Evolutionary conservation across 106 monocot genomes (phyloP), one percentile per base, ranked within the genome.

Genomic region (Posidonia australis): DNA sequence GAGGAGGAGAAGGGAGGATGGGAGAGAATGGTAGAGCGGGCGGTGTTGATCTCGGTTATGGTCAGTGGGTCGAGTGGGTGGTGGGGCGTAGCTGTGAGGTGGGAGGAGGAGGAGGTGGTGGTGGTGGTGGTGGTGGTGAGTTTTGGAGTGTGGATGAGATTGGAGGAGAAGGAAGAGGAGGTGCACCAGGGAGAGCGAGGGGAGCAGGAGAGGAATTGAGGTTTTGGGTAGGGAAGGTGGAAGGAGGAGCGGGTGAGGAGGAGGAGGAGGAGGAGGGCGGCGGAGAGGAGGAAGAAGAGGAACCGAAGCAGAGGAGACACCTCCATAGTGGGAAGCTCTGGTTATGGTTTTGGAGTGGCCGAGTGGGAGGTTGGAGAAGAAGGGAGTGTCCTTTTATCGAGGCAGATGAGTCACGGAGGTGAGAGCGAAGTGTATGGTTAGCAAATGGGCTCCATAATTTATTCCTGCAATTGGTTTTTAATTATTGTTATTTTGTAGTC

Each of bases 51-150:
- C 58, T 89, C 89, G 3, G n/a, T 25, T 44, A 86, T 23, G 9
- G 89, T 93, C 5, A 93, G 70, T 2, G 88, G 86, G 75, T 93
- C 93, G 32, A 93, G 81, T 10, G 89, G 89, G 77, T 93, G 81
- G 48, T 16, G 64, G n/a, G n/a, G n/a, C n/a, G n/a, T n/a, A n/a
- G n/a, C n/a, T n/a, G n/a, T n/a, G n/a, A n/a, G n/a, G 62, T 72
- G 90, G 71, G 72, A 13, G 5, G 45, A 47, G 30, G 13, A 47
- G 48, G 58, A n/a, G 51, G 59, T 58, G 60, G 77, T 7, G 18
- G 58, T 25, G 51, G 59, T 58, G 60, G 77, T 7, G 18, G 58
- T 25, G 51, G 59, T 58, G 60, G 77, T 7, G 18, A 58, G 13
- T 25, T 46, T 44, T 51, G 44, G n/a, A 58, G 62, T 27, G 41